These are phyloP conservation scores for Salix caprea DNA, from an alignment of 345 rosid species.

Conservation along the genomic window DNA sequence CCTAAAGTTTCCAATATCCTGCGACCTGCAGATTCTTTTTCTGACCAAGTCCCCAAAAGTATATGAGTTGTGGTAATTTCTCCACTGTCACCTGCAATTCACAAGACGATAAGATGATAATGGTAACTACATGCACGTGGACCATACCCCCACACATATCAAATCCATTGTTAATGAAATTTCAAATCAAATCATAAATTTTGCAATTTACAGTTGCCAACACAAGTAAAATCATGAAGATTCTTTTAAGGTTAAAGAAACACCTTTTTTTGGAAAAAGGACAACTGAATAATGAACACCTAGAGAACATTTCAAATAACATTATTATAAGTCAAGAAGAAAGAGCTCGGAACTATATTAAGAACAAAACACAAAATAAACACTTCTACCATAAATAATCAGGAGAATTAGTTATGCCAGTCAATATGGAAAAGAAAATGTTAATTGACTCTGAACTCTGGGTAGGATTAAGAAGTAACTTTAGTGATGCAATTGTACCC, in stretches of 20 bases:
- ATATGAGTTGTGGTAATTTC: slow-evolving; percentile 71
- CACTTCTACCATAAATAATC: background rate
- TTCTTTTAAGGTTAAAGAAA: background rate
- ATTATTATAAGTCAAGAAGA: background rate
- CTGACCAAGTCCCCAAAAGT: slow-evolving; percentile 81
- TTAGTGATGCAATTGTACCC: background rate
- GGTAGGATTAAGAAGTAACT: background rate
- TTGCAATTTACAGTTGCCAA: background rate
- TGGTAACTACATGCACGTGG: background rate
- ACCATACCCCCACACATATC: background rate
- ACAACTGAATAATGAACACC: background rate
- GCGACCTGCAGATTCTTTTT: slow-evolving; percentile 77
- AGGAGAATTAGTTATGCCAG: background rate
- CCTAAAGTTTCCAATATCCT: slow-evolving; percentile 55
- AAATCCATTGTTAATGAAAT: background rate
- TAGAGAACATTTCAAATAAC: background rate
- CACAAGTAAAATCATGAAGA: background rate
- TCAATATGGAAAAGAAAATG: background rate
- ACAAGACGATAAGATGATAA: background rate
- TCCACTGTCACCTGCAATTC: slow-evolving; percentile 61
- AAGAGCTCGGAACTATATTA: background rate
- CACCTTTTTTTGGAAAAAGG: no score
- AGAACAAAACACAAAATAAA: background rate
- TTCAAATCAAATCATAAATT: background rate
- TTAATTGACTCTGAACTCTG: background rate